Evolutionary conservation across 2,329 filamentous ascomycete species (phyloP).

Genomic region (Colletotrichum liriopes): DNA sequence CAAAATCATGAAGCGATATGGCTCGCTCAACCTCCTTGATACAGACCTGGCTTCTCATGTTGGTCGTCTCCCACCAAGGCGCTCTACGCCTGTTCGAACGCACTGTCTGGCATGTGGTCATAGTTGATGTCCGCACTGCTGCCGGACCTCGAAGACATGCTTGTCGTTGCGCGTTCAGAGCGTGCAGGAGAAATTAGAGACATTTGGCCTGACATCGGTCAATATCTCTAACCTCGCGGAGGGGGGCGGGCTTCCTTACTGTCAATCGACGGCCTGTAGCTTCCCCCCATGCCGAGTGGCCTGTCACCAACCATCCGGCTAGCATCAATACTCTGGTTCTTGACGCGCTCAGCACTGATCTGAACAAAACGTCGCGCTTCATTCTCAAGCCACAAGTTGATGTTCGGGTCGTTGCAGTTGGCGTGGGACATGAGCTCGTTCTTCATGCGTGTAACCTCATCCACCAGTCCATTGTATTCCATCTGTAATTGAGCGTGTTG

Average conservation of each 20-base stretch:
- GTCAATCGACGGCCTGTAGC: slow-evolving; percentile 36
- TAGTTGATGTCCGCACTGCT: slow-evolving; percentile 50
- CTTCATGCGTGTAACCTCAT: slow-evolving; percentile 64
- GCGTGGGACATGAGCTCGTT: slow-evolving; percentile 68
- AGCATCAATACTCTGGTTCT: slow-evolving; percentile 33
- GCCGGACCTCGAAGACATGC: slow-evolving; percentile 43
- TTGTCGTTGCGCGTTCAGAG: slow-evolving; percentile 28
- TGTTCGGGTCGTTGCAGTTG: slow-evolving; percentile 67
- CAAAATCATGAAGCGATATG: neutral
- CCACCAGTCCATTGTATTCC: slow-evolving; percentile 60
- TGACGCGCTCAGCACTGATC: slow-evolving; percentile 48
- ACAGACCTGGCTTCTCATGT: neutral
- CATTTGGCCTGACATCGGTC: slow-evolving; percentile 25
- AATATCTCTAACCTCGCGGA: neutral
- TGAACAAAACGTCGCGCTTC: slow-evolving; percentile 67
- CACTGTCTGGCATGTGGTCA: slow-evolving; percentile 56
- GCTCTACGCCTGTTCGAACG: slow-evolving; percentile 47
- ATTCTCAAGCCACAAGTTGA: slow-evolving; percentile 68
- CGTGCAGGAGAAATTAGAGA: slow-evolving; percentile 40
- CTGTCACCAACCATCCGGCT: slow-evolving; percentile 19
- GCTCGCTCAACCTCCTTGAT: neutral
- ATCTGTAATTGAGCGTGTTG: slow-evolving; percentile 60
- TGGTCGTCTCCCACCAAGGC: slow-evolving; percentile 1
- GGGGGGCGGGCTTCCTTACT: slow-evolving; percentile 30
- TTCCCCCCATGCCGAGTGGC: slow-evolving; percentile 24